A percentile compares a stretch with the other conserved stretches of the same genome.
Evolutionary conservation across 106 monocot genomes (phyloP).

Genomic region (Triglochin maritima): DNA sequence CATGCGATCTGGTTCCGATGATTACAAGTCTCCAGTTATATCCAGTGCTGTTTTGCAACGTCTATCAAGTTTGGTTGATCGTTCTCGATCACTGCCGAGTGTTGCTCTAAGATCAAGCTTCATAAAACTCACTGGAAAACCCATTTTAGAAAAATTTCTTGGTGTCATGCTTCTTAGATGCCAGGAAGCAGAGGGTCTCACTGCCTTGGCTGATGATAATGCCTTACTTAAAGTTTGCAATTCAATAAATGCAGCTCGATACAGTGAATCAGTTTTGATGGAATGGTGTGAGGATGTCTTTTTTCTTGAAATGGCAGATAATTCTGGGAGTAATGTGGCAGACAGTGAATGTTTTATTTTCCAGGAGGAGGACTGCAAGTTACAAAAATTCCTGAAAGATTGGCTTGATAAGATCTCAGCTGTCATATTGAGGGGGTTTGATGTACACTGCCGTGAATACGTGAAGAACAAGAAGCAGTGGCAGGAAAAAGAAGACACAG

Average conservation of each 20-base stretch:
- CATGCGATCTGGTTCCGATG: conserved; percentile 39
- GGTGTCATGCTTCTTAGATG: conserved; percentile 57
- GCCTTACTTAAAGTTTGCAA: conserved; percentile 61
- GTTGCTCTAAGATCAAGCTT: conserved; percentile 53
- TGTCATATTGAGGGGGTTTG: conserved; percentile 76
- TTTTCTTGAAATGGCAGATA: conserved; percentile 68
- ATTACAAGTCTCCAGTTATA: conserved; percentile 61
- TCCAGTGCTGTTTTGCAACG: conserved; percentile 34
- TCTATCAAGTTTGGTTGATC: conserved; percentile 46
- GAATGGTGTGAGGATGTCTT: conserved; percentile 93
- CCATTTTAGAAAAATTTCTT: conserved; percentile 40
- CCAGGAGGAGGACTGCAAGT: conserved; percentile 36
- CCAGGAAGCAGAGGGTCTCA: conserved; percentile 93
- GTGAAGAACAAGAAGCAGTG: conserved; percentile 87
- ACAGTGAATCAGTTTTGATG: conserved; percentile 41
- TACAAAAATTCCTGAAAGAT: conserved; percentile 37
- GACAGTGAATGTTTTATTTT: conserved; percentile 27
- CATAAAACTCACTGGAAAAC: conserved; percentile 37
- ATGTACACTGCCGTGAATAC: conserved; percentile 64
- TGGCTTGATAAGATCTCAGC: conserved; percentile 74
- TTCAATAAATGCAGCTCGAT: conserved; percentile 64
- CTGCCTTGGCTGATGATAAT: conserved; percentile 94
- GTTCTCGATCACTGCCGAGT: conserved; percentile 53
- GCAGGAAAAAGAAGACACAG: conserved; percentile 50
- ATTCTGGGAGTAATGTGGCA: conserved; percentile 6